Percentiles rank a stretch among this genome's conserved stretches.
Conservation (phyloP, 2,329 filamentous ascomycete genomes). For the Pseudogymnoascus sp. region DNA sequence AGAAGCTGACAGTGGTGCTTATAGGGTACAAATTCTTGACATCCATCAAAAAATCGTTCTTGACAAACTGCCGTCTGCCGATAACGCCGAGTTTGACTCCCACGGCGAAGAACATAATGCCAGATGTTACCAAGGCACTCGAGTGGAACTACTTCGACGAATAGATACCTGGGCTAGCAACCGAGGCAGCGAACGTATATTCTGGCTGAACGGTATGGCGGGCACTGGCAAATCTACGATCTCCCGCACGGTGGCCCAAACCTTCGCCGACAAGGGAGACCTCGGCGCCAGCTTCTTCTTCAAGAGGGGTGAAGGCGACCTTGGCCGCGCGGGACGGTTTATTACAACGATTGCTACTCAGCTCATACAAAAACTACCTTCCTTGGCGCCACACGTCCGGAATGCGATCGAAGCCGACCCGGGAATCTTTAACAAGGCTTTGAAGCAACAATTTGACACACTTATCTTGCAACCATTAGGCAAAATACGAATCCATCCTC, state of each 20-base stretch:
- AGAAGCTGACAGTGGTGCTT: slow-evolving; percentile 12
- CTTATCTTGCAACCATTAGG: slow-evolving; percentile 33
- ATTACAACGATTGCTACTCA: slow-evolving; percentile 35
- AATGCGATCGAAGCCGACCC: slow-evolving; percentile 29
- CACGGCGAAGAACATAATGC: slow-evolving; percentile 29
- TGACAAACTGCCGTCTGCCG: slow-evolving; percentile 18
- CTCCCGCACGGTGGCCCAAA: slow-evolving; percentile 13
- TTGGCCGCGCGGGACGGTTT: slow-evolving; percentile 30
- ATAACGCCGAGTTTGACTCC: slow-evolving; percentile 31
- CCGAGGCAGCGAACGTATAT: slow-evolving; percentile 33
- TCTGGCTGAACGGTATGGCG: not conserved
- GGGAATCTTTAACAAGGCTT: slow-evolving; percentile 24
- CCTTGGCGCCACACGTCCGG: slow-evolving; percentile 24
- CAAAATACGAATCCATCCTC: slow-evolving; percentile 10
- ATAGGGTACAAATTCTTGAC: slow-evolving; percentile 17
- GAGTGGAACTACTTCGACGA: slow-evolving; percentile 27
- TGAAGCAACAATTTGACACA: slow-evolving; percentile 34
- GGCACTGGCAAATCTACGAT: slow-evolving; percentile 9
- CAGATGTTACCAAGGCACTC: slow-evolving; percentile 29
- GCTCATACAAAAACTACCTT: slow-evolving; percentile 26
- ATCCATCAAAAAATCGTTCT: slow-evolving; percentile 23
- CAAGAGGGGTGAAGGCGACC: slow-evolving; percentile 24
- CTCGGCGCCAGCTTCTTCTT: slow-evolving; percentile 4
- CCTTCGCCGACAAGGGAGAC: slow-evolving; percentile 10
- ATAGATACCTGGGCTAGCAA: slow-evolving; percentile 18